These are phyloP conservation scores for Geoglossum cookeanum DNA, from an alignment of 2,329 filamentous ascomycete species.

Conservation along the genomic window DNA sequence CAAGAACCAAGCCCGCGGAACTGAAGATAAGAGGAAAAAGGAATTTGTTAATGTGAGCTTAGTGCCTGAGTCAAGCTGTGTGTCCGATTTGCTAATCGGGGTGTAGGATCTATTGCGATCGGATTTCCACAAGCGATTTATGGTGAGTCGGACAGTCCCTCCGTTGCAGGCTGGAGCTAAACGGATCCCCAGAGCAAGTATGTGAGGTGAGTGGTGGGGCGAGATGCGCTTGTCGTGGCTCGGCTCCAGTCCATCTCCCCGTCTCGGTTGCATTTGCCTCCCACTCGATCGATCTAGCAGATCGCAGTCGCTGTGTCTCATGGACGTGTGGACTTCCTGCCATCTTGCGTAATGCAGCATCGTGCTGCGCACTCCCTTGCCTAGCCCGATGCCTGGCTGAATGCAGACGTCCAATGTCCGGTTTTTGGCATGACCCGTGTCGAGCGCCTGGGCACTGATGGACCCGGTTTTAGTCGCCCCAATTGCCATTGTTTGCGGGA, in stretches of 20 bases:
- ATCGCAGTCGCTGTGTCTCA: neutral
- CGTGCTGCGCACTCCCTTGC: neutral
- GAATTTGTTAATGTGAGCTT: constrained; percentile 82
- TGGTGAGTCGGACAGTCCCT: constrained; percentile 32
- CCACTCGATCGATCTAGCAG: neutral
- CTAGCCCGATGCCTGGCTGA: neutral
- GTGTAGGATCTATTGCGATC: constrained; percentile 65
- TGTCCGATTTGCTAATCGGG: constrained; percentile 12
- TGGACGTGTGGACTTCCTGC: neutral
- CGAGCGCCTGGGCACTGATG: neutral
- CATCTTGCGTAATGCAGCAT: neutral
- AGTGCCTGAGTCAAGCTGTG: constrained; percentile 1
- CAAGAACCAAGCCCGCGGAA: constrained; percentile 93
- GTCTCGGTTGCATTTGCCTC: neutral
- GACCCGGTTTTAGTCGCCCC: neutral
- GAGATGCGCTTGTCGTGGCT: neutral
- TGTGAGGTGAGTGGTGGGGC: neutral
- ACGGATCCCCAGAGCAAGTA: neutral
- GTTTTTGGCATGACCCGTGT: neutral
- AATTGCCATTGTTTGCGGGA: neutral
- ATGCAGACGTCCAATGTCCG: neutral
- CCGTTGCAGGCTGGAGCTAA: neutral
- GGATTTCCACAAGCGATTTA: constrained; percentile 96
- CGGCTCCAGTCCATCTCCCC: neutral
- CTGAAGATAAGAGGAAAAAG: constrained; percentile 78